Conservation (phyloP, 2,329 filamentous ascomycete species). For the Herpomyces periplanetae region DNA sequence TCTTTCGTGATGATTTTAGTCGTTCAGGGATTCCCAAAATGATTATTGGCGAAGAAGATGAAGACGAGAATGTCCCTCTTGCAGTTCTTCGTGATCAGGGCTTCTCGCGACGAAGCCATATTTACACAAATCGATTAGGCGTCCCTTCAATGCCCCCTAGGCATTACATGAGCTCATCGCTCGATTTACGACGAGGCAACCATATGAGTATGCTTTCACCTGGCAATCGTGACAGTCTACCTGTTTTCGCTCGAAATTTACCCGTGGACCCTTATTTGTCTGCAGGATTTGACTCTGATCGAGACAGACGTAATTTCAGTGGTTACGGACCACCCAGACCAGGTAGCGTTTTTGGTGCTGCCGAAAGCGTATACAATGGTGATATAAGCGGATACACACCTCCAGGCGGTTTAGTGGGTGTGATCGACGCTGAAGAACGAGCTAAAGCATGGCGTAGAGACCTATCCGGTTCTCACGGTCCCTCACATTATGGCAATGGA, state of each 20-base stretch:
- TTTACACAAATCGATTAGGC: too few relatives aligned
- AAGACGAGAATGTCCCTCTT: slow-evolving; percentile 56
- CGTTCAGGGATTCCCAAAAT: too few relatives aligned
- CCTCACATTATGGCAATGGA: too few relatives aligned
- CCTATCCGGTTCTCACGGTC: slow-evolving; percentile 24
- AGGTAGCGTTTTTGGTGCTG: slow-evolving; percentile 4
- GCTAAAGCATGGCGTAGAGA: slow-evolving; percentile 36
- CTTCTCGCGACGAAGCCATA: slow-evolving; percentile 41
- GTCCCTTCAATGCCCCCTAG: too few relatives aligned
- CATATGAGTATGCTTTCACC: too few relatives aligned
- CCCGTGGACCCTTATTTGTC: slow-evolving; percentile 56
- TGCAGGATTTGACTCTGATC: slow-evolving; percentile 27
- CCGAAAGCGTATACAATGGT: slow-evolving; percentile 5
- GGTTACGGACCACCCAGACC: slow-evolving; percentile 13
- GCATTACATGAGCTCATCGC: slow-evolving; percentile 16
- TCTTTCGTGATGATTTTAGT: too few relatives aligned
- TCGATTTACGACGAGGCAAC: slow-evolving; percentile 8
- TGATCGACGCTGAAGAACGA: slow-evolving; percentile 52
- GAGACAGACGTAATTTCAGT: slow-evolving; percentile 32
- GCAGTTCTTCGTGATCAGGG: slow-evolving; percentile 60
- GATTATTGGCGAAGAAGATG: slow-evolving; percentile 20
- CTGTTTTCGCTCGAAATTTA: slow-evolving; percentile 41
- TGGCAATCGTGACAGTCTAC: too few relatives aligned
- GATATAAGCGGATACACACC: slow-evolving; percentile 9
- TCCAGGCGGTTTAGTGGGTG: slow-evolving; percentile 43